These are phyloP conservation scores for Hypoxylon rubiginosum DNA, from an alignment of 2,329 filamentous ascomycete genomes.

Conservation along the genomic window DNA sequence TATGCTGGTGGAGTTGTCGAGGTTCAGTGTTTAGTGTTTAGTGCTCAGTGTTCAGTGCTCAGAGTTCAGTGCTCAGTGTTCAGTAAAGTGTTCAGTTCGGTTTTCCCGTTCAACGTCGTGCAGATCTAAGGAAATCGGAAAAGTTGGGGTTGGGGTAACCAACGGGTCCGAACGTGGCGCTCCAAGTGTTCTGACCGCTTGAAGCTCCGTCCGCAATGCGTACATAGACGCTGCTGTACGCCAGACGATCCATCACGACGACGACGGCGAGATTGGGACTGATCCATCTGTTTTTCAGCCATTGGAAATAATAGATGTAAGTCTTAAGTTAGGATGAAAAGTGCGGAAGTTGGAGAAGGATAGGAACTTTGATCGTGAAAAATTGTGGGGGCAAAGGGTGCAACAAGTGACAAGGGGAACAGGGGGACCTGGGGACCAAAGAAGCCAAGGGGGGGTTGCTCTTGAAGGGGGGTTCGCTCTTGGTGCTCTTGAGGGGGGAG, in stretches of 20 bases:
- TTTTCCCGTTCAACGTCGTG: slow-evolving; percentile 37
- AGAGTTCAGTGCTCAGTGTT: too few species aligned
- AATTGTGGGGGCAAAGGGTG: slow-evolving; percentile 43
- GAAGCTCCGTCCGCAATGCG: slow-evolving; percentile 60
- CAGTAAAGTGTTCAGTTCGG: too few species aligned
- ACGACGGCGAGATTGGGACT: slow-evolving; percentile 49
- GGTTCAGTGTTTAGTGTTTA: too few species aligned
- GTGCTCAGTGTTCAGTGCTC: too few species aligned
- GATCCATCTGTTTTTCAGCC: slow-evolving; percentile 50
- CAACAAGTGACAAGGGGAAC: slow-evolving; percentile 28
- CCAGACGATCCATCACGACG: slow-evolving; percentile 50
- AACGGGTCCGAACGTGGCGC: slow-evolving; percentile 62
- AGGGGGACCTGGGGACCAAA: slow-evolving; percentile 26
- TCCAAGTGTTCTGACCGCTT: slow-evolving; percentile 62
- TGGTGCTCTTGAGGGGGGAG: too few species aligned
- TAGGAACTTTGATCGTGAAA: slow-evolving; percentile 42
- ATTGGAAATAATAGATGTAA: slow-evolving; percentile 36
- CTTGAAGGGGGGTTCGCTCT: neutral
- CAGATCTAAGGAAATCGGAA: slow-evolving; percentile 34
- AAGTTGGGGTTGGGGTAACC: slow-evolving; percentile 52
- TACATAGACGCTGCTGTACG: slow-evolving; percentile 53
- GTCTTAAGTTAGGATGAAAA: slow-evolving; percentile 34
- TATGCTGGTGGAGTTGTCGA: neutral
- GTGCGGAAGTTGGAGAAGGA: slow-evolving; percentile 43
- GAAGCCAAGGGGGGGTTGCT: slow-evolving; percentile 2